Evolutionary conservation across 768 basidiomycete genomes (phyloP), one percentile per base, ranked within the genome.

Genomic region (Mycena galericulata): DNA sequence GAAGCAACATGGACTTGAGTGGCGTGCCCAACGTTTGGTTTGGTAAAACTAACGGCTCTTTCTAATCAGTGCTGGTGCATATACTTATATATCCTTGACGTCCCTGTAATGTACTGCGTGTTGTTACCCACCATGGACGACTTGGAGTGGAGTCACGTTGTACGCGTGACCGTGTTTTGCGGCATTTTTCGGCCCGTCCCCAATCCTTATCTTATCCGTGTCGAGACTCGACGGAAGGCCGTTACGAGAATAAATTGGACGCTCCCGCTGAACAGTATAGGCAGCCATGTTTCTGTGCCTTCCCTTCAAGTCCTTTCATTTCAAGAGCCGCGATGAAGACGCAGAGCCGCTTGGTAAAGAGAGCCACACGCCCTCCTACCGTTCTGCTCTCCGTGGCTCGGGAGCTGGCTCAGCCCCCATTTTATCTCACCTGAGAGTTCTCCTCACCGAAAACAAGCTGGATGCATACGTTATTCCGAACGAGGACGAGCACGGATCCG

Each of bases 401-500:
- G 66, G 62, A 10, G 66, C 70, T 1, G 70, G 70, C 38, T 68
- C 67, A 30, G 67, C 58, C n/a, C 18, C 56, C 40, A 59, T 65
- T 8, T 30, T 72, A 14, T 32, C 50, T 27, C 53, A 59, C 38
- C 60, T 72, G 22, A 59, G 70, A 22, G 53, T 59, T 12, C 41
- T 72, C 8, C 63, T 72, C 29, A 53, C 47, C 20, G 70, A 72
- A 18, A 68, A 72, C 59, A 72, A 72, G 55, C 67, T 72, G 34
- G 70, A 72, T 46, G 70, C 67, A 12, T 72, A 72, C 65, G 62
- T 88, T 49, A 70, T 89, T 29, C 87, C 87, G 0, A 83, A 80
- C 20, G 88, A 88, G 63, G 88, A 89, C 70, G 84, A 87, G 17
- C 88, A 89, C 68, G 85, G 83, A 32, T 87, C 86, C 1, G 88